Base-by-base conservation (phyloP, 257 asterid genomes). In the Salvia rosmarinus region DNA sequence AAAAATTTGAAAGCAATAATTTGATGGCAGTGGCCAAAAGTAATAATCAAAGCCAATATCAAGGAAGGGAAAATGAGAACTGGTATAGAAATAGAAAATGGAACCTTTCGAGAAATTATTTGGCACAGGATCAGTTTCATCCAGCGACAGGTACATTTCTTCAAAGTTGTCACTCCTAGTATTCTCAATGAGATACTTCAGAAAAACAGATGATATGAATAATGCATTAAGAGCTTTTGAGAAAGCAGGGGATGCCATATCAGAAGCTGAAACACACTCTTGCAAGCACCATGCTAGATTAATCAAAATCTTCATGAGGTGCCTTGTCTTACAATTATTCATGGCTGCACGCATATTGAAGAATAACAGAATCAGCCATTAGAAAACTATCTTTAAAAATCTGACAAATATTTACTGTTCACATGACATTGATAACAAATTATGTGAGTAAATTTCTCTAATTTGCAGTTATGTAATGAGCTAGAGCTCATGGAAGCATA, bases 271-370 rank as follows among this genome's bases (percentile, higher is more conserved):
- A 75, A 78, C 79, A 79, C 96, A 91, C 84, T 92, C 97, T 82
- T 90, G 88, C 92, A 95, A 81, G 83, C 95, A 88, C 97, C 89
- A 83, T 4, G 88, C 78, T 66, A 95, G 83, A 82, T 95, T 93
- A 83, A 95, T 81, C 86, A 95, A 77, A 72, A 88, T 84, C 85
- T 95, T 95, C 1, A 89, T 87, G 30, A 95, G 97, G 79, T 95
- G 99, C 85, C 94, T 87, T 60, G 99, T 95, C 58, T 78, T 78
- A 75, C 78, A 76, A 80, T 95, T 95, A 81, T 90, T 92, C 85
- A 63, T 81, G 71, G 87, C 99, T 95, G 95, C 86, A 87, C 8
- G 14, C 67, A 76, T 65, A 66, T 47, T 51, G 9, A 70, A 70
- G 19, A 59, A 74, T 52, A 58, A 64, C 66, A 78, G 59, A 32